phyloP scores from a whole-genome alignment of 805 yeast species.

The Middelhovenomyces tepae region DNA sequence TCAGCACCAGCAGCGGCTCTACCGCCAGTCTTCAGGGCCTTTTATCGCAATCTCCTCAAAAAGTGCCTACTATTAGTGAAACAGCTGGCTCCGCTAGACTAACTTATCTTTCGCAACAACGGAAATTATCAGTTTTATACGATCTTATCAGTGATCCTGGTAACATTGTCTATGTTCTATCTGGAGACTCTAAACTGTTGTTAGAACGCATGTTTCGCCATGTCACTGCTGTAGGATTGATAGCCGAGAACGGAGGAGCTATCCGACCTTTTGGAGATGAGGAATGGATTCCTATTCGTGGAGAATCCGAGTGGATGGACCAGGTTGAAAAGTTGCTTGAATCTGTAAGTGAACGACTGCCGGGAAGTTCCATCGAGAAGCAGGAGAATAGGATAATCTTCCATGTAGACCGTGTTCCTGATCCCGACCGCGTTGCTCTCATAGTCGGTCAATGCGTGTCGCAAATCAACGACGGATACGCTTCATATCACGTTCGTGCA shows the following conservation, averaged over 20 bases:
- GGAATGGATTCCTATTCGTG: conserved; percentile 8
- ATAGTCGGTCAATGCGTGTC: conserved; percentile 79
- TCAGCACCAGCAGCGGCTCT: conserved; percentile 13
- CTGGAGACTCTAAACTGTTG: conserved; percentile 54
- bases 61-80: conserved; percentile 24
- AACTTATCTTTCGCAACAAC: conserved; percentile 49
- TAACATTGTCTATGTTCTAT: conserved; percentile 65
- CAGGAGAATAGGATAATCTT: conserved; percentile 69
- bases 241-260: conserved; percentile 87
- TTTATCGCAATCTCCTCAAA: conserved; percentile 24
- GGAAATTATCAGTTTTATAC: conserved; percentile 46
- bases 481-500: conserved; percentile 64
- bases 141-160: conserved; percentile 49
- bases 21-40: too few relatives aligned
- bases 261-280: conserved; percentile 32
- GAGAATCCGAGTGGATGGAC: conserved; percentile 44
- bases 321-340: conserved; percentile 46
- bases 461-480: conserved; percentile 69
- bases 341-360: conserved; percentile 64
- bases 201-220: conserved; percentile 62
- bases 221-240: conserved; percentile 62
- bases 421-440: conserved; percentile 52
- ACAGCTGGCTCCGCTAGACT: conserved; percentile 28
- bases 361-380: conserved; percentile 71
- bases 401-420: conserved; percentile 52